Conservation (phyloP, 768 basidiomycete genomes). For the Daedaleopsis nitida region DNA sequence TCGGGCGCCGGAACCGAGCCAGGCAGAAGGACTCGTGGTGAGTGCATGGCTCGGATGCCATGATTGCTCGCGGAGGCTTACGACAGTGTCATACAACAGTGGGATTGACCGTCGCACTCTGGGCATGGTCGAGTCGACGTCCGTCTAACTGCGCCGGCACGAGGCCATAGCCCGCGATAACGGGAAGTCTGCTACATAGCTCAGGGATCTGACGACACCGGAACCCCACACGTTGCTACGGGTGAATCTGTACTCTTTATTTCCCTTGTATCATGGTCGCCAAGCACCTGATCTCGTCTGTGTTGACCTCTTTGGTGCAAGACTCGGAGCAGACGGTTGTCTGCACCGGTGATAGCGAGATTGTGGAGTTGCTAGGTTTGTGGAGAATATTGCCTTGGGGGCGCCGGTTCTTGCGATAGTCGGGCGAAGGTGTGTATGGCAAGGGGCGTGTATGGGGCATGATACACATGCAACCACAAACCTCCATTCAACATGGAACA, state of each 20-base stretch:
- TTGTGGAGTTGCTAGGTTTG: no score
- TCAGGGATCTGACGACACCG: constrained; percentile 3
- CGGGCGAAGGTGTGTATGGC: no score
- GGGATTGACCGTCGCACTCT: neutral
- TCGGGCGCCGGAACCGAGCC: constrained; percentile 38
- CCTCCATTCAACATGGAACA: neutral
- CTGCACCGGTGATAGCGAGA: no score
- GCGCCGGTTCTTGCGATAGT: no score
- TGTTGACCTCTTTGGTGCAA: no score
- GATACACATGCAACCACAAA: neutral
- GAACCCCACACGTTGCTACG: constrained; percentile 18
- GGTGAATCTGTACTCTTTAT: neutral
- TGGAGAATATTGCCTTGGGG: no score
- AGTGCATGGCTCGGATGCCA: constrained; percentile 25
- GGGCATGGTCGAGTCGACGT: constrained; percentile 2
- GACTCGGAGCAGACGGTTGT: no score
- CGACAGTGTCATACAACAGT: neutral
- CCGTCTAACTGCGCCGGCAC: constrained; percentile 23
- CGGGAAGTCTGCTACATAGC: neutral
- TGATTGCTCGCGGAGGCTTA: neutral
- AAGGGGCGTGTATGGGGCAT: no score
- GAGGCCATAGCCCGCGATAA: neutral
- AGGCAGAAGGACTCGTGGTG: constrained; percentile 47
- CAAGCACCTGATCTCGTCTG: neutral
- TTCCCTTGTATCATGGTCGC: neutral